Evolutionary conservation across 1,284 basidiomycete genomes (phyloP).

Genomic region (Irpex rosettiformis): DNA sequence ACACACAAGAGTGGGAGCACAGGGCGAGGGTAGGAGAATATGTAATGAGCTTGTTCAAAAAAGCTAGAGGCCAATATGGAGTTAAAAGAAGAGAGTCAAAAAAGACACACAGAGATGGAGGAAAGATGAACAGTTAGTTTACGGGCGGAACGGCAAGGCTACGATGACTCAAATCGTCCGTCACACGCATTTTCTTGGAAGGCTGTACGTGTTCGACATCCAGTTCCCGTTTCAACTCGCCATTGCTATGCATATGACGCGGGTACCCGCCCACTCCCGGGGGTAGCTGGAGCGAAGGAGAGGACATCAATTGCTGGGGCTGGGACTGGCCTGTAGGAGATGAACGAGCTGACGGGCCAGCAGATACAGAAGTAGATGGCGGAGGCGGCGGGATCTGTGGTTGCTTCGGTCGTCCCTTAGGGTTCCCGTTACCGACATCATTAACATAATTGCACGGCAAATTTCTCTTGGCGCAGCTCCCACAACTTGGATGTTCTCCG

Average conservation of each 20-base stretch:
- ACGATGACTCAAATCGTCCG: conserved; percentile 8
- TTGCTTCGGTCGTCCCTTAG: conserved; percentile 19
- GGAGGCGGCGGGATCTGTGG: neutral
- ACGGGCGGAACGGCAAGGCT: conserved; percentile 1
- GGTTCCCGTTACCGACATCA: conserved; percentile 41
- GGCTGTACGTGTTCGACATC: conserved; percentile 7
- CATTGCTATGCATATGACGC: conserved; percentile 23
- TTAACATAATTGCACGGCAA: conserved; percentile 77
- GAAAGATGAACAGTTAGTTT: neutral
- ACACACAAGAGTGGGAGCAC: neutral
- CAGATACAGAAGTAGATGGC: conserved; percentile 12
- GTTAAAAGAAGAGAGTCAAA: neutral
- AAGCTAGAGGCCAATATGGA: conserved; percentile 1
- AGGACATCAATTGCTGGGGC: neutral
- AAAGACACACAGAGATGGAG: too few species aligned
- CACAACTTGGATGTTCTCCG: conserved; percentile 73
- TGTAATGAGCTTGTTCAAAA: neutral
- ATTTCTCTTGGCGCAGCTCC: conserved; percentile 70
- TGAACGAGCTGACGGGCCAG: conserved; percentile 23
- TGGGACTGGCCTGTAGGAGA: conserved; percentile 47
- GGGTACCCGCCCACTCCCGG: conserved; percentile 15
- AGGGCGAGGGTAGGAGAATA: neutral
- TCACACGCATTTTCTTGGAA: conserved; percentile 15
- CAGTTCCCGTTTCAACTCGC: conserved; percentile 6
- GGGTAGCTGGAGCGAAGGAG: conserved; percentile 34